Conservation (phyloP, 768 basidiomycete species). For the Guyanaporus albipodus region DNA sequence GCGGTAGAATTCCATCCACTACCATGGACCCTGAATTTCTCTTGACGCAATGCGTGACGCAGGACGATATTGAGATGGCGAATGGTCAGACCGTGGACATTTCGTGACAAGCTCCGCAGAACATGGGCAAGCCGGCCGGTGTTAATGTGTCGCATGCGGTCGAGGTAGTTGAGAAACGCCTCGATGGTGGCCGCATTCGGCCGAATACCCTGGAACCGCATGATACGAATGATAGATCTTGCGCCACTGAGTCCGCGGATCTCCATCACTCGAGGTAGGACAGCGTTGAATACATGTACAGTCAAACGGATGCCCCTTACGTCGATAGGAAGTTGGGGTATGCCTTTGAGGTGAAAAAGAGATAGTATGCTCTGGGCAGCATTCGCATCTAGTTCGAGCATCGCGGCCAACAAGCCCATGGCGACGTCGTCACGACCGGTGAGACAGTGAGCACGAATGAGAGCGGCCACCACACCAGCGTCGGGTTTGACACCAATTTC, state of each 20-base stretch:
- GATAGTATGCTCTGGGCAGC: constrained; percentile 19
- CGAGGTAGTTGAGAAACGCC: constrained; percentile 52
- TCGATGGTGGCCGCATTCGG: constrained; percentile 55
- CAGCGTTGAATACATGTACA: constrained; percentile 55
- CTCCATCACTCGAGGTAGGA: constrained; percentile 48
- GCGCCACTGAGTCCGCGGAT: constrained; percentile 48
- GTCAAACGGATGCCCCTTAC: constrained; percentile 35
- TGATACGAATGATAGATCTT: constrained; percentile 46
- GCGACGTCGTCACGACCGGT: constrained; percentile 47
- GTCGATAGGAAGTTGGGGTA: constrained; percentile 19
- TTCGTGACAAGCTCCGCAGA: constrained; percentile 44
- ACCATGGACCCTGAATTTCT: constrained; percentile 44
- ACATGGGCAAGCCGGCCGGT: constrained; percentile 47
- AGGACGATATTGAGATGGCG: constrained; percentile 56
- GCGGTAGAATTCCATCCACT: constrained; percentile 46
- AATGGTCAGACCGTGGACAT: constrained; percentile 44
- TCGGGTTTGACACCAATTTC: constrained; percentile 42
- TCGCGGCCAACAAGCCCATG: constrained; percentile 44
- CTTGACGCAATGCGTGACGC: constrained; percentile 46
- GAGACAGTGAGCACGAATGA: constrained; percentile 54
- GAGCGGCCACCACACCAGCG: constrained; percentile 43
- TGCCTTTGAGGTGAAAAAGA: constrained; percentile 20
- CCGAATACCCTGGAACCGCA: constrained; percentile 47
- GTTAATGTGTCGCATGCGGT: constrained; percentile 38
- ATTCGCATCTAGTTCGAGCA: constrained; percentile 36